These are phyloP conservation scores for Starmerella cellae DNA, from an alignment of 805 yeast genomes.

Conservation along the genomic window DNA sequence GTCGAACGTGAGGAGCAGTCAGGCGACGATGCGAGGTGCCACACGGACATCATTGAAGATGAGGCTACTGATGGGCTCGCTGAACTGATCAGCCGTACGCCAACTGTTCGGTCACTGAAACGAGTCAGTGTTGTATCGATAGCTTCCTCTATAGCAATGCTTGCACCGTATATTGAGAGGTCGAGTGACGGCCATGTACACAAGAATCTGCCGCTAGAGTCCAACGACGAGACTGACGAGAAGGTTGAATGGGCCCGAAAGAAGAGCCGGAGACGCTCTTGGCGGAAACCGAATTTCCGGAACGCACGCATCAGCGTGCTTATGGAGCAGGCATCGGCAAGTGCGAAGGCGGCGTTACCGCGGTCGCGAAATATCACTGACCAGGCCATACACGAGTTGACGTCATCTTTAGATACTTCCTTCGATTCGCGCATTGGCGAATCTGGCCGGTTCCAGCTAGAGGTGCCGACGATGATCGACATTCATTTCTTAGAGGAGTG, in stretches of 20 bases:
- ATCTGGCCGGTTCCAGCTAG: constrained; percentile 2
- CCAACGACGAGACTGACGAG: not conserved
- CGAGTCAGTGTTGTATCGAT: constrained; percentile 16
- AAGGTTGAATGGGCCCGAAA: not conserved
- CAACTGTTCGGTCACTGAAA: constrained; percentile 4
- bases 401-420: constrained; percentile 5
- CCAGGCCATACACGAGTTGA: constrained; percentile 10
- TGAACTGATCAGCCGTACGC: no score
- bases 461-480: not conserved
- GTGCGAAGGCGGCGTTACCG: not conserved
- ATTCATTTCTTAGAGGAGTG: not conserved
- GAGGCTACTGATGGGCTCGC: no score
- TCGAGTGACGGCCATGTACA: not conserved
- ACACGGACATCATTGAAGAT: no score
- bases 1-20: no score
- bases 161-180: constrained; percentile 13
- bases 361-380: not conserved
- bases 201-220: not conserved
- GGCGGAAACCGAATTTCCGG: not conserved
- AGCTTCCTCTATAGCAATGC: constrained; percentile 17
- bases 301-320: constrained; percentile 2
- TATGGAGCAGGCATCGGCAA: constrained; percentile 11
- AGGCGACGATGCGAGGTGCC: no score
- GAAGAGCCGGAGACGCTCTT: not conserved
- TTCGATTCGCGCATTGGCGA: constrained; percentile 5